A percentile compares a stretch with the other conserved stretches of the same genome.
phyloP scores from a whole-genome alignment of 2,329 filamentous ascomycete genomes.

The Colletotrichum sp. region DNA sequence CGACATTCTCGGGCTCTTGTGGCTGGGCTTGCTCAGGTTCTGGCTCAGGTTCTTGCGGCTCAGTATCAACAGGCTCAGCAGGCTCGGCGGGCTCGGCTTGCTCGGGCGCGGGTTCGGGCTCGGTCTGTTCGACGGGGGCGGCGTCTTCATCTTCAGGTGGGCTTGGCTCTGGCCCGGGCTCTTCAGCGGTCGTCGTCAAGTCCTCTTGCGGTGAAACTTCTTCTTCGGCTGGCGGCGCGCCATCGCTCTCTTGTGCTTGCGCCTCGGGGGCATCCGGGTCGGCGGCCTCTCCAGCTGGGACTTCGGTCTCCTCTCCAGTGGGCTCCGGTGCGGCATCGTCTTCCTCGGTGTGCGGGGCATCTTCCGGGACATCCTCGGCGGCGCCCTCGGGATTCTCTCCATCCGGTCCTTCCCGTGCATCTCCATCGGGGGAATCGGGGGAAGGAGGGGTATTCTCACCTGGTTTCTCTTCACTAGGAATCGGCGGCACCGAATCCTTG shows the following conservation, averaged over 20 bases:
- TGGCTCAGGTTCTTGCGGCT: background rate
- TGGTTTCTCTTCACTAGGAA: slow-evolving; percentile 24
- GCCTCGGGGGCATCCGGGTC: background rate
- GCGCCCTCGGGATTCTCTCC: background rate
- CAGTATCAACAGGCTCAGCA: background rate
- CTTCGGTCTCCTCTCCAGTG: background rate
- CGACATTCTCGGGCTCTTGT: background rate
- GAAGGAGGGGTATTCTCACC: slow-evolving; percentile 34
- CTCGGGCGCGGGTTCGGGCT: background rate
- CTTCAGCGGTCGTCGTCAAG: background rate
- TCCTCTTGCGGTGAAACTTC: background rate
- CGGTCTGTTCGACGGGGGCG: background rate
- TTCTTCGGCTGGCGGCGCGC: background rate
- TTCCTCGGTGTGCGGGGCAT: slow-evolving; percentile 5
- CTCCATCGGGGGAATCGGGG: slow-evolving; percentile 27
- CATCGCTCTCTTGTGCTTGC: background rate
- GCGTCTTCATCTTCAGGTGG: background rate
- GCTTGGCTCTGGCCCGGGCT: background rate
- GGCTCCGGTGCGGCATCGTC: slow-evolving; percentile 2
- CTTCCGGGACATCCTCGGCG: background rate
- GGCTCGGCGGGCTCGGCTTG: background rate
- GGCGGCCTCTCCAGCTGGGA: background rate
- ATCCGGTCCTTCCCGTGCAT: slow-evolving; percentile 18
- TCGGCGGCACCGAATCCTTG: slow-evolving; percentile 23
- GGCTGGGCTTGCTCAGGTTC: background rate